Conservation (phyloP, 1,139 yeast species). For the Saccharomyces hybrid region DNA sequence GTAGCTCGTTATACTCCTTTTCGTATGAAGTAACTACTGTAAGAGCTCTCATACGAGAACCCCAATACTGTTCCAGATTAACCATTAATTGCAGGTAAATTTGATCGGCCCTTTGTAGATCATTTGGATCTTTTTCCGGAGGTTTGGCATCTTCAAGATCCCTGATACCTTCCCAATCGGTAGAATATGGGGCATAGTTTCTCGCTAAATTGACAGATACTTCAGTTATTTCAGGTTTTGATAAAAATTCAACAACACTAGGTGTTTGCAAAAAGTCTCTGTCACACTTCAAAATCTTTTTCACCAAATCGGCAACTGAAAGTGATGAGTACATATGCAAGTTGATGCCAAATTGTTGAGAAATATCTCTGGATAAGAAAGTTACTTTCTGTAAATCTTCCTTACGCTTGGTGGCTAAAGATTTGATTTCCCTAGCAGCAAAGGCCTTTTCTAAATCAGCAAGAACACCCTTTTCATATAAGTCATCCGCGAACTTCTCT, state of each 20-base stretch:
- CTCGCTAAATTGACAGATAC: constrained; percentile 56
- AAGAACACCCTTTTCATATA: constrained; percentile 62
- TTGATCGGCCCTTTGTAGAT: constrained; percentile 70
- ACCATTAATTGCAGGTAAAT: constrained; percentile 64
- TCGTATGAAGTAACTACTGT: constrained; percentile 54
- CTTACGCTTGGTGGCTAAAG: constrained; percentile 38
- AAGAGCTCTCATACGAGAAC: constrained; percentile 67
- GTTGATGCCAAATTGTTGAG: constrained; percentile 76
- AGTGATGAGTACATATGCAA: constrained; percentile 52
- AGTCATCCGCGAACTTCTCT: constrained; percentile 49
- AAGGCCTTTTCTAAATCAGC: constrained; percentile 68
- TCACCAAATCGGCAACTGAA: constrained; percentile 50
- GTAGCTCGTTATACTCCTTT: constrained; percentile 64
- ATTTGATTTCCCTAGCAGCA: constrained; percentile 70
- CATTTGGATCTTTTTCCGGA: constrained; percentile 70
- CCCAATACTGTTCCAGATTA: constrained; percentile 74
- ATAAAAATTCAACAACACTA: constrained; percentile 66
- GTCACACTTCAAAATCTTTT: constrained; percentile 58
- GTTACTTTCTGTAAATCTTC: constrained; percentile 46
- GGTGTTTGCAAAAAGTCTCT: constrained; percentile 45
- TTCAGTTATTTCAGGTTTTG: constrained; percentile 61
- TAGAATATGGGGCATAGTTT: constrained; percentile 59
- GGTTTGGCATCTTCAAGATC: constrained; percentile 32
- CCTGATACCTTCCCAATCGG: constrained; percentile 41
- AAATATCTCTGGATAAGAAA: constrained; percentile 60